Percentiles rank a stretch among this genome's conserved stretches.
Evolutionary conservation across 176 grass and related monocot species (phyloP).

Genomic region (Luzula sylvatica): DNA sequence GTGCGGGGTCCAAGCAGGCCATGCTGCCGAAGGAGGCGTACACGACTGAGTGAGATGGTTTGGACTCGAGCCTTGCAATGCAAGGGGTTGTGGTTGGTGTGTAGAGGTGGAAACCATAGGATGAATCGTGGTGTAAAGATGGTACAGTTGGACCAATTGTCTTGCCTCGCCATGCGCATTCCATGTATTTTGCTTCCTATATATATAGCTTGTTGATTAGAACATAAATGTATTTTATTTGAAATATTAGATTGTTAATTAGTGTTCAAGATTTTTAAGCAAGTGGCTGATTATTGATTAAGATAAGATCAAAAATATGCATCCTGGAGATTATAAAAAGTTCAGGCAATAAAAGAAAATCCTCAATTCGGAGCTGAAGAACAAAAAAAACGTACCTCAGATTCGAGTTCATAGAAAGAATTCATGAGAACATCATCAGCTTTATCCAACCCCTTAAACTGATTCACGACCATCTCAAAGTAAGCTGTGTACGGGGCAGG

Average conservation of each 20-base stretch:
- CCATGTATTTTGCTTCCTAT: slow-evolving; percentile 72
- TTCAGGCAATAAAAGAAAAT: too few species aligned
- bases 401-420: slow-evolving; percentile 60
- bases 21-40: slow-evolving; percentile 79
- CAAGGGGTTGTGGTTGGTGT: slow-evolving; percentile 31
- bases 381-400: slow-evolving; percentile 20
- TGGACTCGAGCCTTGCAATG: slow-evolving; percentile 36
- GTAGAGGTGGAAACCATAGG: slow-evolving; percentile 67
- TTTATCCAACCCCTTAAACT: slow-evolving; percentile 34
- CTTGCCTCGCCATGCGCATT: slow-evolving; percentile 39
- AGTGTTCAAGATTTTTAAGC: too few species aligned
- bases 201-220: not conserved
- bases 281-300: too few species aligned
- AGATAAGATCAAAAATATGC: too few species aligned
- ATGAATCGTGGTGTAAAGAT: slow-evolving; percentile 45
- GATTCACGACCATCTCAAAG: slow-evolving; percentile 28
- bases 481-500: not conserved
- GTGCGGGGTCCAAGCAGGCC: slow-evolving; percentile 14
- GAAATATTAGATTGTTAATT: too few species aligned
- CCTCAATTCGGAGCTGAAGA: not conserved
- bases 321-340: too few species aligned
- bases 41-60: slow-evolving; percentile 38
- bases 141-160: slow-evolving; percentile 75
- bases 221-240: not conserved
- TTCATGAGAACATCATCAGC: slow-evolving; percentile 58